Percentiles rank a stretch among this genome's conserved stretches.
phyloP scores from a whole-genome alignment of 352 stramenopile genomes.

The Pythium insidiosum region DNA sequence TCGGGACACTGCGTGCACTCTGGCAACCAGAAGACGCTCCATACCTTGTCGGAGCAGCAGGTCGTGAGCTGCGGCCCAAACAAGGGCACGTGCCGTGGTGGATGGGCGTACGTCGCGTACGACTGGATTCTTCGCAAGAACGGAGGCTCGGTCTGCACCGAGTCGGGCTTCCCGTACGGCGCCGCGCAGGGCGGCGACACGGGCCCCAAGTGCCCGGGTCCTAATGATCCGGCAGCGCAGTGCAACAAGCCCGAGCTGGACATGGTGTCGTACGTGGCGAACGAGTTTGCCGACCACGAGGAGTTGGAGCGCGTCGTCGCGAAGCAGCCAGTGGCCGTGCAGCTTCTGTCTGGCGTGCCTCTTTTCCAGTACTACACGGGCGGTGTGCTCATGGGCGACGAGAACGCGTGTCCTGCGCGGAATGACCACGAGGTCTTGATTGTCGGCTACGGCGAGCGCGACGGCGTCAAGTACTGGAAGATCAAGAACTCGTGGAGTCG shows the following conservation, averaged over 20 bases:
- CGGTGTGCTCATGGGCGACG: slow-evolving; percentile 3
- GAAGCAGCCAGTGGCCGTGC: slow-evolving; percentile 2
- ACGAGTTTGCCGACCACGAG: slow-evolving; percentile 2
- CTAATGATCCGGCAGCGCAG: neutral
- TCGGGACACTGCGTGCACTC: slow-evolving; percentile 10
- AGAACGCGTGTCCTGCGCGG: neutral
- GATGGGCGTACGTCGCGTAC: too few species aligned
- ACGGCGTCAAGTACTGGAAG: slow-evolving; percentile 21
- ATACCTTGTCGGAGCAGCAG: slow-evolving; percentile 14
- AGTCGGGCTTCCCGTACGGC: slow-evolving; percentile 10
- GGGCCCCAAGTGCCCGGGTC: neutral
- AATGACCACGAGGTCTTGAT: slow-evolving; percentile 21
- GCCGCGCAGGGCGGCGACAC: neutral
- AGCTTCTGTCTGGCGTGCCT: neutral
- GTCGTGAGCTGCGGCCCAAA: slow-evolving; percentile 5
- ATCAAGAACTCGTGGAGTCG: slow-evolving; percentile 32
- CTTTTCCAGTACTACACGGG: slow-evolving; percentile 6
- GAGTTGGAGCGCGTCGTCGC: slow-evolving; percentile 1
- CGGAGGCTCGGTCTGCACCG: slow-evolving; percentile 5
- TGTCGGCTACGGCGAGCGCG: too few species aligned
- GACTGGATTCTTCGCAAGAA: slow-evolving; percentile 1
- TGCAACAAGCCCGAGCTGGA: neutral
- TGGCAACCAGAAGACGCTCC: slow-evolving; percentile 1
- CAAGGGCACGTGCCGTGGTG: neutral
- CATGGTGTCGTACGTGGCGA: slow-evolving; percentile 1